Conservation (phyloP, 257 asterid genomes). For the Ballota nigra region DNA sequence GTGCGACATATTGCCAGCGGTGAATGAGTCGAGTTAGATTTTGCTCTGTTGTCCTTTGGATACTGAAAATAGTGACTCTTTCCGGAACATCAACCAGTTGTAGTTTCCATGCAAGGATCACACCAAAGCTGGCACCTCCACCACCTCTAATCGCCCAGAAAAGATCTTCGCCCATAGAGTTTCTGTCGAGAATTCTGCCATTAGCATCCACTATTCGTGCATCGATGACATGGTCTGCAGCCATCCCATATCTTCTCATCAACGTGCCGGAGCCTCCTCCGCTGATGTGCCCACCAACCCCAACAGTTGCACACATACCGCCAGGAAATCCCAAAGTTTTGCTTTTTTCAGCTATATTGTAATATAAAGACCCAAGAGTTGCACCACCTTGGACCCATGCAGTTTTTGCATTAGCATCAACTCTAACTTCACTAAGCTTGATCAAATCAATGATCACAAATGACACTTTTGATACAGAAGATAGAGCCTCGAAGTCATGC, state of each 20-base stretch:
- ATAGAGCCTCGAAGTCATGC: no score
- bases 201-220: not conserved
- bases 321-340: not conserved
- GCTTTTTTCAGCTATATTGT: not conserved
- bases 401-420: not conserved
- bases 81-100: not conserved
- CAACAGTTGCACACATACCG: not conserved
- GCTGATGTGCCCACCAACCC: conserved; percentile 5
- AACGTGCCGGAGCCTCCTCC: not conserved
- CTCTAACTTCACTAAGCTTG: not conserved
- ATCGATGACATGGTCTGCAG: not conserved
- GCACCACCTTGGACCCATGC: not conserved
- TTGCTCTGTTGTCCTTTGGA: not conserved
- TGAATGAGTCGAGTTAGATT: conserved; percentile 13
- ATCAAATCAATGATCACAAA: no score
- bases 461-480: no score
- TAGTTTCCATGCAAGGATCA: not conserved
- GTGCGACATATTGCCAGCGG: conserved; percentile 22
- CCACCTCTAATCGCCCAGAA: not conserved
- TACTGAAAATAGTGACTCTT: not conserved
- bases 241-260: not conserved
- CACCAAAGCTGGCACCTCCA: not conserved
- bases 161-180: not conserved
- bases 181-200: not conserved
- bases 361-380: not conserved